Conservation (phyloP, 768 basidiomycete genomes). For the Pleurotus pulmonarius region DNA sequence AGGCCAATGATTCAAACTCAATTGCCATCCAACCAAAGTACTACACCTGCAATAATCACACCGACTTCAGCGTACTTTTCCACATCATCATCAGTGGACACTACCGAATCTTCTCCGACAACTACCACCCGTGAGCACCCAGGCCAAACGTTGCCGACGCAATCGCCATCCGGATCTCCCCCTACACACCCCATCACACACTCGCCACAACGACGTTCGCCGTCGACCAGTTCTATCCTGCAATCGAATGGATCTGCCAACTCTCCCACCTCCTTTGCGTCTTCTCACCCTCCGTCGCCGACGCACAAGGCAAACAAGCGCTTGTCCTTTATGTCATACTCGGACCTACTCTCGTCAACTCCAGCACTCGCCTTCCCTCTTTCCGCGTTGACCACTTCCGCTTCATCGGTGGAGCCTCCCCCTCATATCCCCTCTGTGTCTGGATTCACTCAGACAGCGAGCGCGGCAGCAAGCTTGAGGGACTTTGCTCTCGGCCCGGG, state of each 20-base stretch:
- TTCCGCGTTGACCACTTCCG: slow-evolving; percentile 65
- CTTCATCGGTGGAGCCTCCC: slow-evolving; percentile 53
- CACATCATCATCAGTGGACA: slow-evolving; percentile 13
- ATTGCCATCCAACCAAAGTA: slow-evolving; percentile 6
- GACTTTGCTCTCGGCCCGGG: slow-evolving; percentile 4
- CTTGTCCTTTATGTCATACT: slow-evolving; percentile 86
- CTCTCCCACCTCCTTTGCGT: slow-evolving; percentile 19
- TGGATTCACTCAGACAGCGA: slow-evolving; percentile 28
- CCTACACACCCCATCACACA: slow-evolving; percentile 9
- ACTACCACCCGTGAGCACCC: slow-evolving; percentile 18
- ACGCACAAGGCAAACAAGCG: slow-evolving; percentile 54
- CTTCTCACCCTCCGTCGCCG: slow-evolving; percentile 39
- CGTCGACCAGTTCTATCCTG: slow-evolving; percentile 7
- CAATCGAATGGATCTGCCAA: slow-evolving; percentile 13
- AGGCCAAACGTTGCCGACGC: slow-evolving; percentile 20
- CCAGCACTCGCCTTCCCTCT: slow-evolving; percentile 72
- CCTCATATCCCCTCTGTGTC: slow-evolving; percentile 70
- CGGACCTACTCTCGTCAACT: slow-evolving; percentile 76
- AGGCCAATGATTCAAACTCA: slow-evolving; percentile 8
- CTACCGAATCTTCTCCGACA: slow-evolving; percentile 9
- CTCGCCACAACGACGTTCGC: slow-evolving; percentile 14
- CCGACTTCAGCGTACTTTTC: slow-evolving; percentile 51
- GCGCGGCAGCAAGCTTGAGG: neutral
- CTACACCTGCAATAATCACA: slow-evolving; percentile 33
- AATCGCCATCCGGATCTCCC: slow-evolving; percentile 11